Conservation (phyloP, 164 flowering plant species). For the Kingdonia uniflora region DNA sequence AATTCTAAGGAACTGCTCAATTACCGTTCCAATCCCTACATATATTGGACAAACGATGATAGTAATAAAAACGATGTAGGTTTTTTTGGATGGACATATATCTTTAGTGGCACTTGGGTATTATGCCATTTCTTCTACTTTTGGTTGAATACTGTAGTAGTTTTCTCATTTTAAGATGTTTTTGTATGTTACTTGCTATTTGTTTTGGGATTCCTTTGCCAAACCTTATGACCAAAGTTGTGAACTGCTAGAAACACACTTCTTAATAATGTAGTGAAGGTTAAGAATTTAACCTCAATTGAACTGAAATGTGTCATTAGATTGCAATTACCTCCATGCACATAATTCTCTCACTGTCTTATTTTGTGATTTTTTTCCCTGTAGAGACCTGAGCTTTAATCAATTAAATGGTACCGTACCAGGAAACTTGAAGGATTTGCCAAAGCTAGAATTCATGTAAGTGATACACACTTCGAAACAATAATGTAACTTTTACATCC, state of each 20-base stretch:
- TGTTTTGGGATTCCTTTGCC: no score
- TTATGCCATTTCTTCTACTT: no score
- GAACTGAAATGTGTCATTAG: no score
- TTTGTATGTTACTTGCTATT: no score
- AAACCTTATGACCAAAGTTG: no score
- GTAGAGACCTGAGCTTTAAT: slow-evolving; percentile 61
- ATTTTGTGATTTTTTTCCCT: not conserved
- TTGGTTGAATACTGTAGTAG: not conserved
- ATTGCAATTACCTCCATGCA: no score
- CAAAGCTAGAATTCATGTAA: slow-evolving; percentile 14
- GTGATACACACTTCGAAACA: slow-evolving; percentile 1
- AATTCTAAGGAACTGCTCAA: slow-evolving; percentile 56
- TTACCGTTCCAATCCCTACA: slow-evolving; percentile 47
- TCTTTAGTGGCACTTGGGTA: no score
- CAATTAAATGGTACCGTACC: slow-evolving; percentile 48
- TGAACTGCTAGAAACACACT: no score
- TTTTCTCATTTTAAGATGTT: no score
- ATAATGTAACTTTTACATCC: not conserved
- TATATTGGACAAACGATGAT: slow-evolving; percentile 30
- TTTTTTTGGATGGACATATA: slow-evolving; percentile 7
- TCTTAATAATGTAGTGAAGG: no score
- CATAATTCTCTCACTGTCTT: not conserved
- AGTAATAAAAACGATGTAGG: slow-evolving; percentile 40
- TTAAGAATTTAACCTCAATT: no score
- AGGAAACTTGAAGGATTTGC: slow-evolving; percentile 10